Evolutionary conservation across 2,329 filamentous ascomycete species (phyloP).

Genomic region (Botrytis medusae): DNA sequence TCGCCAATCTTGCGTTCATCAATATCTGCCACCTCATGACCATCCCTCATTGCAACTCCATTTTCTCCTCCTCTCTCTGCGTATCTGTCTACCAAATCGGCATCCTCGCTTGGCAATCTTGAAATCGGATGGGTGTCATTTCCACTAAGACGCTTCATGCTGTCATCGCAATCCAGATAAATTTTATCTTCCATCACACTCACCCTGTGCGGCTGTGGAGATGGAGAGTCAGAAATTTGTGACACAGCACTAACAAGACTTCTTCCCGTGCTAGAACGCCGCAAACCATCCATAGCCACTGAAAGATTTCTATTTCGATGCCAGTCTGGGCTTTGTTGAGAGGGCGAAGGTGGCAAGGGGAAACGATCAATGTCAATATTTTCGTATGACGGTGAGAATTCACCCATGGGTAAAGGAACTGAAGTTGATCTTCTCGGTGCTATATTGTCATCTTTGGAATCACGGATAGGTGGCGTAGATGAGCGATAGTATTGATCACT

Average conservation of each 20-base stretch:
- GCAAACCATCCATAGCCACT: not conserved
- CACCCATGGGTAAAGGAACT: not conserved
- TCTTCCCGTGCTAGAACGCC: slow-evolving; percentile 44
- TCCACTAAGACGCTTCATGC: not conserved
- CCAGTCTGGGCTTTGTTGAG: not conserved
- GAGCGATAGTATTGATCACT: slow-evolving; percentile 1
- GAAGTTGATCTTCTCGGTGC: not conserved
- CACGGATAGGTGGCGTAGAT: slow-evolving; percentile 31
- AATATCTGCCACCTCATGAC: not conserved
- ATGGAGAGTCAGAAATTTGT: slow-evolving; percentile 20
- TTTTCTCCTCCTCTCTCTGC: not conserved
- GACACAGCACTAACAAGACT: slow-evolving; percentile 46
- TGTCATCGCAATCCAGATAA: not conserved
- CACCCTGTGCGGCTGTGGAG: not conserved
- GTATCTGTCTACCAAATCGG: not conserved
- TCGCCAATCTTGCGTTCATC: slow-evolving; percentile 42
- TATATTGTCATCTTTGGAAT: not conserved
- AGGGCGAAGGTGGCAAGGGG: slow-evolving; percentile 10
- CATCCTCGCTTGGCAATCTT: not conserved
- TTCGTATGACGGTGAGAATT: not conserved
- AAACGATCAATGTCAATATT: slow-evolving; percentile 18
- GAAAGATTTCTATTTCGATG: not conserved
- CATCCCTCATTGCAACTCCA: not conserved
- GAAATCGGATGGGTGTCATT: not conserved
- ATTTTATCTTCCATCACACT: slow-evolving; percentile 22